Evolutionary conservation across 768 basidiomycete species (phyloP).

Genomic region (Mycena pura): DNA sequence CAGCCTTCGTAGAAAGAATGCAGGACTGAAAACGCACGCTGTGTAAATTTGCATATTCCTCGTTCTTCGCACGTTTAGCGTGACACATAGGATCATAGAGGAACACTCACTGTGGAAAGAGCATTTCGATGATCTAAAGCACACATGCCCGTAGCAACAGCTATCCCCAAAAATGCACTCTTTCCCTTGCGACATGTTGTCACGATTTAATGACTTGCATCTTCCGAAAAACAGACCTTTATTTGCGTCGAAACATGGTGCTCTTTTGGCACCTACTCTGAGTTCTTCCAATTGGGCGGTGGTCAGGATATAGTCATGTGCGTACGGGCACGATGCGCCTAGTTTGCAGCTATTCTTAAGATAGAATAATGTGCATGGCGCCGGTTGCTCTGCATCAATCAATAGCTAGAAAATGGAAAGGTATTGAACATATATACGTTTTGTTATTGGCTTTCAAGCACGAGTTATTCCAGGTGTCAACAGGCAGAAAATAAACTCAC

Average conservation of each 20-base stretch:
- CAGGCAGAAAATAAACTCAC: not conserved
- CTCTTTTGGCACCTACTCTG: slow-evolving; percentile 10
- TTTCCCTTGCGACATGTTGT: not conserved
- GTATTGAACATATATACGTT: slow-evolving; percentile 1
- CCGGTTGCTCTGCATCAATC: slow-evolving; percentile 12
- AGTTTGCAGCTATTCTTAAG: slow-evolving; percentile 18
- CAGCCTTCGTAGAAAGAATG: not conserved
- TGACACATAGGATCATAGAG: not conserved
- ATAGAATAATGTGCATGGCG: slow-evolving; percentile 18
- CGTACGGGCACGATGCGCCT: slow-evolving; percentile 8
- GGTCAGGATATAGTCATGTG: slow-evolving; percentile 23
- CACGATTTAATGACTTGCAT: not conserved
- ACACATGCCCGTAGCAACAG: slow-evolving; percentile 20
- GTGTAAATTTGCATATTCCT: slow-evolving; percentile 20
- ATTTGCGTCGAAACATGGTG: slow-evolving; percentile 9
- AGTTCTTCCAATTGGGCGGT: slow-evolving; percentile 15
- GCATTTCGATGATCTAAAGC: slow-evolving; percentile 15
- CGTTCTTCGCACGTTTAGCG: slow-evolving; percentile 5
- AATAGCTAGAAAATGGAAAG: not conserved
- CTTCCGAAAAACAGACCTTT: not conserved
- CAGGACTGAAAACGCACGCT: not conserved
- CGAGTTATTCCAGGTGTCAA: not conserved
- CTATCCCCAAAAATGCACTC: slow-evolving; percentile 9
- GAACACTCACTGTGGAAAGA: slow-evolving; percentile 16
- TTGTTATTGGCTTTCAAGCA: slow-evolving; percentile 1